phyloP scores from a whole-genome alignment of 306 rosid species.

The Glycine soja region DNA sequence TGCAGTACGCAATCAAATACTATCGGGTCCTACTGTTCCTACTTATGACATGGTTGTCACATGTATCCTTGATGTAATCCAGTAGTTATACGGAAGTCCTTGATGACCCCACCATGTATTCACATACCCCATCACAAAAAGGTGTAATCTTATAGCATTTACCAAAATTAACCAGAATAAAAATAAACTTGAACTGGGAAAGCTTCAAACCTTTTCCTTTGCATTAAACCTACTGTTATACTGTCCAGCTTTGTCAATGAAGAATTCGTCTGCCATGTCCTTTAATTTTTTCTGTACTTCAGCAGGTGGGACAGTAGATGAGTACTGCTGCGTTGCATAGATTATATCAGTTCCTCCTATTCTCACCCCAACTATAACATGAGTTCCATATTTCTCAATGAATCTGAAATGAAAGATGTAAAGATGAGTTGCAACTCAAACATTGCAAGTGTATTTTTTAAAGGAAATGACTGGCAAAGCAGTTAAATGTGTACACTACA shows the following conservation, averaged over 20 bases:
- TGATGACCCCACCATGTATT: neutral
- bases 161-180: conserved; percentile 23
- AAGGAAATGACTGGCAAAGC: conserved; percentile 23
- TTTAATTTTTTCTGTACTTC: conserved; percentile 74
- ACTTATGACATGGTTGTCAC: too few relatives aligned
- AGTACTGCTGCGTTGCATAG: conserved; percentile 73
- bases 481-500: neutral
- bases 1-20: too few relatives aligned
- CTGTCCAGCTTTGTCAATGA: conserved; percentile 51
- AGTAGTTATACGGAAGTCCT: neutral
- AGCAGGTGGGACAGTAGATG: conserved; percentile 72
- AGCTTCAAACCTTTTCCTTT: conserved; percentile 53
- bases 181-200: conserved; percentile 34
- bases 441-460: conserved; percentile 1
- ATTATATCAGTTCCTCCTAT: conserved; percentile 82
- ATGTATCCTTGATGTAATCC: too few relatives aligned
- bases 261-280: conserved; percentile 72
- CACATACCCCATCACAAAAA: neutral
- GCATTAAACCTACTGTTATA: conserved; percentile 43
- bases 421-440: conserved; percentile 16
- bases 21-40: too few relatives aligned
- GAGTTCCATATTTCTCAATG: conserved; percentile 79
- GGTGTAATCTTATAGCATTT: conserved; percentile 3
- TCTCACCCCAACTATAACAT: conserved; percentile 75
- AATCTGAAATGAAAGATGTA: conserved; percentile 60